Evolutionary conservation across 306 rosid species (phyloP).

Genomic region (Castanospermum australe): DNA sequence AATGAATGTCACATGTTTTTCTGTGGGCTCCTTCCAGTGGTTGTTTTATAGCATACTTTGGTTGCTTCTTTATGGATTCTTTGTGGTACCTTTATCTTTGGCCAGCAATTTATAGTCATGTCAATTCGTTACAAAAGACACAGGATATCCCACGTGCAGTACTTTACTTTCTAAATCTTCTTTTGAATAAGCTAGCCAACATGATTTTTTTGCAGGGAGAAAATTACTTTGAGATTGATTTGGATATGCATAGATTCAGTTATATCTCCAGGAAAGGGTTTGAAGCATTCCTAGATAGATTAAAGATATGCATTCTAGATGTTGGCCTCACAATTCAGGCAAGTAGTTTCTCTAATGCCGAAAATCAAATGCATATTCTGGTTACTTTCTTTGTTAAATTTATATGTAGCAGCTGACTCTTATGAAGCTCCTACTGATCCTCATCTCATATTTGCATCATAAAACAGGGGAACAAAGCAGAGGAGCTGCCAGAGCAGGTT

Average conservation of each 20-base stretch:
- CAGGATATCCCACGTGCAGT: neutral
- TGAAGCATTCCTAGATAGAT: conserved; percentile 68
- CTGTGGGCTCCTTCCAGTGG: neutral
- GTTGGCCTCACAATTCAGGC: conserved; percentile 91
- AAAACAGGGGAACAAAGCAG: conserved; percentile 71
- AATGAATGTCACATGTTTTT: neutral
- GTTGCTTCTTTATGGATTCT: neutral
- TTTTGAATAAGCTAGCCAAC: neutral
- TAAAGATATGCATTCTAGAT: conserved; percentile 63
- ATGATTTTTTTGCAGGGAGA: conserved; percentile 51
- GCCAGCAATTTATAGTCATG: neutral
- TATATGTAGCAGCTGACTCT: neutral
- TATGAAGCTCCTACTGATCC: neutral
- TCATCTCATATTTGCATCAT: neutral
- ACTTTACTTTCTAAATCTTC: neutral
- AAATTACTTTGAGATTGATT: conserved; percentile 77
- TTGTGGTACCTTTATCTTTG: neutral
- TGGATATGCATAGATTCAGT: conserved; percentile 87
- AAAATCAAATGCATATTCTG: neutral
- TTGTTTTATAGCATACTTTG: neutral
- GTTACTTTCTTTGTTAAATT: neutral
- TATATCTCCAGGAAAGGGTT: conserved; percentile 86
- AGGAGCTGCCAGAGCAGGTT: conserved; percentile 81
- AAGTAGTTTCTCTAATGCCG: neutral
- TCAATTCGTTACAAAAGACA: conserved; percentile 1